Evolutionary conservation across 2,329 filamentous ascomycete species (phyloP).

Genomic region (Orbilia oligospora): DNA sequence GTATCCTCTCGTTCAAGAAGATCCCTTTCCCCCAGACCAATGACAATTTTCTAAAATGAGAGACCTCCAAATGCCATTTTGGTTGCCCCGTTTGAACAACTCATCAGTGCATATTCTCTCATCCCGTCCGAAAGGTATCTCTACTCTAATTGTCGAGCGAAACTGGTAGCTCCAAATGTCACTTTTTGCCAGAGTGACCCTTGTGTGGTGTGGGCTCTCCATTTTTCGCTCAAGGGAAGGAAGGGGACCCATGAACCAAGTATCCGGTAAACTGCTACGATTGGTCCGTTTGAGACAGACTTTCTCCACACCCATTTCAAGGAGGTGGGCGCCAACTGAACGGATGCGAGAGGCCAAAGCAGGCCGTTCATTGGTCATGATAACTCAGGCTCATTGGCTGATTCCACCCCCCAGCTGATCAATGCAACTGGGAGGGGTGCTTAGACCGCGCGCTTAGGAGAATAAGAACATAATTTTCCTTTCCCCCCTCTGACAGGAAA

Average conservation of each 20-base stretch:
- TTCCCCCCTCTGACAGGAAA: conserved; percentile 12
- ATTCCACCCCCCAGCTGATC: conserved; percentile 54
- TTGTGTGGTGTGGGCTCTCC: conserved; percentile 26
- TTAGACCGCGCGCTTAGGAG: conserved; percentile 61
- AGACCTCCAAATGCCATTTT: conserved; percentile 51
- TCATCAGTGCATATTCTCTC: conserved; percentile 59
- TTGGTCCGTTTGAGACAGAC: conserved; percentile 54
- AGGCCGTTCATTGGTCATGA: conserved; percentile 46
- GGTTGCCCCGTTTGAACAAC: conserved; percentile 52
- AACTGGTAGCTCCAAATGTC: conserved; percentile 55
- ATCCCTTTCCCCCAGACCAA: conserved; percentile 11
- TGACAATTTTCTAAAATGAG: conserved; percentile 18
- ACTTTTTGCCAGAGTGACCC: conserved; percentile 47
- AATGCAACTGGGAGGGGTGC: conserved; percentile 54
- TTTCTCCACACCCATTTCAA: conserved; percentile 58
- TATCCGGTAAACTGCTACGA: conserved; percentile 57
- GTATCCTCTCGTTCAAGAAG: conserved; percentile 1
- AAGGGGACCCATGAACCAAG: conserved; percentile 61
- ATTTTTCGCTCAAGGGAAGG: conserved; percentile 60
- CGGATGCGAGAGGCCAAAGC: conserved; percentile 53
- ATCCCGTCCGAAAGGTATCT: conserved; percentile 37
- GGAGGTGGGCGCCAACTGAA: conserved; percentile 61
- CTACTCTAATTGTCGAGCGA: conserved; percentile 27
- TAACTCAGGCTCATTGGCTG: conserved; percentile 45
- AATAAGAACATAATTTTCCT: conserved; percentile 41